Conservation (phyloP, 805 yeast genomes). For the Citeromyces nyonsensis region DNA sequence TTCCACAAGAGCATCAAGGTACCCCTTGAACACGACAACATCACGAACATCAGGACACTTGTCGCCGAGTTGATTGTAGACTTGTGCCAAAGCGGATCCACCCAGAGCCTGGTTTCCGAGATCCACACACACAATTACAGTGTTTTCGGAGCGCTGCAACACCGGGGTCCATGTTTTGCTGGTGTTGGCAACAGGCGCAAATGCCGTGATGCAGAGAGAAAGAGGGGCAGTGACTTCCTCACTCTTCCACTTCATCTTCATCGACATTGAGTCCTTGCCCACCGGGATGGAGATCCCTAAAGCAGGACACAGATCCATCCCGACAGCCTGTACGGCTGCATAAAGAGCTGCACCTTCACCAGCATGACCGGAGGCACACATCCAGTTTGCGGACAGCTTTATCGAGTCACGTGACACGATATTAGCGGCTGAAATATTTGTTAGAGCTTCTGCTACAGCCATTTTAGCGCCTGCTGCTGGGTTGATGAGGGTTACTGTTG, state of each 20-base stretch:
- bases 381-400: constrained; percentile 95
- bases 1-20: constrained; percentile 52
- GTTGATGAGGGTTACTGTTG: constrained; percentile 73
- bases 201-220: constrained; percentile 82
- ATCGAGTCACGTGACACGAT: constrained; percentile 58
- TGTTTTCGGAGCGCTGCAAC: constrained; percentile 34
- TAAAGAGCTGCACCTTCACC: constrained; percentile 94
- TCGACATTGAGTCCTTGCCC: constrained; percentile 97
- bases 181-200: constrained; percentile 75
- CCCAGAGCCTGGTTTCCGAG: constrained; percentile 54
- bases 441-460: constrained; percentile 87
- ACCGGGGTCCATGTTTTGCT: constrained; percentile 93
- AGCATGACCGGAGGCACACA: constrained; percentile 89
- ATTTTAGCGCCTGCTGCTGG: constrained; percentile 88
- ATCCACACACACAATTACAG: constrained; percentile 68
- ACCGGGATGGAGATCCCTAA: constrained; percentile 90
- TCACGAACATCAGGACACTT: constrained; percentile 74
- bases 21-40: constrained; percentile 42
- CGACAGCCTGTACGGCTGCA: constrained; percentile 95
- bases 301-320: constrained; percentile 86
- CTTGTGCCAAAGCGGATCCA: constrained; percentile 92
- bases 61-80: constrained; percentile 76
- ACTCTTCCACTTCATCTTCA: constrained; percentile 95
- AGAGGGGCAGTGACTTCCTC: constrained; percentile 94
- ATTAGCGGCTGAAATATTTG: constrained; percentile 85